Conservation (phyloP, 1,284 basidiomycete genomes). For the Ustilago crameri region DNA sequence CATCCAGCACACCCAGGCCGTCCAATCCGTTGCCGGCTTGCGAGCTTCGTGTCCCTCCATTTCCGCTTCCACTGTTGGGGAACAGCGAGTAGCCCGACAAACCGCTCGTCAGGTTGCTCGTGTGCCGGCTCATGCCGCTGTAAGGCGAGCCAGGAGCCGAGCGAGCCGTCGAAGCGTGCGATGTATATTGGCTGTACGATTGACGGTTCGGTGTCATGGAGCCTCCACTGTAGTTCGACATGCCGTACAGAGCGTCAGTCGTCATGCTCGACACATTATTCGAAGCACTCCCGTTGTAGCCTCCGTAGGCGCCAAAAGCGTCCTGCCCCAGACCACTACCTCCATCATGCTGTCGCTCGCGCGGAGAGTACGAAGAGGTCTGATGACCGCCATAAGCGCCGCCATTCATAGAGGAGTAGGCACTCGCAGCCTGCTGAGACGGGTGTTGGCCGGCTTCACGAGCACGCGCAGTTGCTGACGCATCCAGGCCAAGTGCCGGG, state of each 20-base stretch:
- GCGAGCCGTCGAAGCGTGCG: slow-evolving; percentile 34
- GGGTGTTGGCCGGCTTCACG: slow-evolving; percentile 36
- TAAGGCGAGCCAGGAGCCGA: slow-evolving; percentile 49
- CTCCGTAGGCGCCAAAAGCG: slow-evolving; percentile 42
- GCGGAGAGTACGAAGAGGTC: slow-evolving; percentile 32
- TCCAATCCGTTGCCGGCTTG: slow-evolving; percentile 30
- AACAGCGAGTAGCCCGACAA: slow-evolving; percentile 46
- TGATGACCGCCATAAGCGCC: slow-evolving; percentile 23
- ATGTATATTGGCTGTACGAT: slow-evolving; percentile 20
- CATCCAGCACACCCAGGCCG: slow-evolving; percentile 38
- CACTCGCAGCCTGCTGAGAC: slow-evolving; percentile 31
- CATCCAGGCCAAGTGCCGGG: slow-evolving; percentile 36
- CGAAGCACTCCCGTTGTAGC: slow-evolving; percentile 18
- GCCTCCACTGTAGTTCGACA: slow-evolving; percentile 33
- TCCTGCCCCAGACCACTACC: slow-evolving; percentile 19
- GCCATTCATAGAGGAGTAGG: slow-evolving; percentile 31
- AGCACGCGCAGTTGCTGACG: slow-evolving; percentile 24
- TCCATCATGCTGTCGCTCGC: slow-evolving; percentile 40
- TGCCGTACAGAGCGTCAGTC: slow-evolving; percentile 33
- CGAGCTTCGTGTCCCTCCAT: slow-evolving; percentile 14
- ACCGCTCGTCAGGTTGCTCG: slow-evolving; percentile 27
- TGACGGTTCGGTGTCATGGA: slow-evolving; percentile 41
- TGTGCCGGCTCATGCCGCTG: slow-evolving; percentile 40
- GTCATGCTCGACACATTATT: slow-evolving; percentile 26
- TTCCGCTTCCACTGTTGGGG: slow-evolving; percentile 20